A percentile compares a stretch with the other conserved stretches of the same genome.
These are phyloP conservation scores for Chloranthus sessilifolius DNA, from an alignment of 164 flowering plant genomes.

Conservation along the genomic window DNA sequence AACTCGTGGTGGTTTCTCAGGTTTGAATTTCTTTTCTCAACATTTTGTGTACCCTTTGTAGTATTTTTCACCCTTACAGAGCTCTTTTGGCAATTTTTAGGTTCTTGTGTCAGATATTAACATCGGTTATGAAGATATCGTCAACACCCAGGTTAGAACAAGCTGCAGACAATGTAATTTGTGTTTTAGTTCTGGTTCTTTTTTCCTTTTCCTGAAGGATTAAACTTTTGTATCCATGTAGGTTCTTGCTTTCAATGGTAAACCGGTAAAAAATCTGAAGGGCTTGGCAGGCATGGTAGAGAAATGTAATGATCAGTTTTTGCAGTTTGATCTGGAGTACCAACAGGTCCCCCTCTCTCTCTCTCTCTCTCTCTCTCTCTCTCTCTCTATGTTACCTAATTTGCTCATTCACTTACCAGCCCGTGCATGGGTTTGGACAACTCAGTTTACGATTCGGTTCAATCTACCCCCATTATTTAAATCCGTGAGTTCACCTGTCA, in stretches of 20 bases:
- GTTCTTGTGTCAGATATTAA: constrained; percentile 91
- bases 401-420: too few relatives aligned
- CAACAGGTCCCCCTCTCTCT: constrained; percentile 57
- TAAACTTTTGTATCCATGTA: constrained; percentile 13
- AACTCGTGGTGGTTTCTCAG: constrained; percentile 93
- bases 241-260: constrained; percentile 80
- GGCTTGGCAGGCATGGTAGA: constrained; percentile 83
- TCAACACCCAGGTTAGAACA: constrained; percentile 70
- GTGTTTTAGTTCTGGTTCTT: not conserved
- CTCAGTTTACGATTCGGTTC: too few relatives aligned
- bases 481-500: too few relatives aligned
- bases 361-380: constrained; percentile 1
- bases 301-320: constrained; percentile 59
- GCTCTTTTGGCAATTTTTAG: constrained; percentile 24
- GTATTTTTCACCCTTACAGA: not conserved
- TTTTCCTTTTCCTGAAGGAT: not conserved
- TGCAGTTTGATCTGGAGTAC: constrained; percentile 78
- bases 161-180: not conserved
- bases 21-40: constrained; percentile 20
- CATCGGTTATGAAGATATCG: constrained; percentile 87
- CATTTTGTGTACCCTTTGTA: not conserved
- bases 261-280: constrained; percentile 79
- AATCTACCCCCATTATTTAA: too few relatives aligned
- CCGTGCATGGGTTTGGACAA: too few relatives aligned
- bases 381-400: too few relatives aligned